These are phyloP conservation scores for Fusarium hainanense DNA, from an alignment of 2,329 filamentous ascomycete genomes.

Conservation along the genomic window DNA sequence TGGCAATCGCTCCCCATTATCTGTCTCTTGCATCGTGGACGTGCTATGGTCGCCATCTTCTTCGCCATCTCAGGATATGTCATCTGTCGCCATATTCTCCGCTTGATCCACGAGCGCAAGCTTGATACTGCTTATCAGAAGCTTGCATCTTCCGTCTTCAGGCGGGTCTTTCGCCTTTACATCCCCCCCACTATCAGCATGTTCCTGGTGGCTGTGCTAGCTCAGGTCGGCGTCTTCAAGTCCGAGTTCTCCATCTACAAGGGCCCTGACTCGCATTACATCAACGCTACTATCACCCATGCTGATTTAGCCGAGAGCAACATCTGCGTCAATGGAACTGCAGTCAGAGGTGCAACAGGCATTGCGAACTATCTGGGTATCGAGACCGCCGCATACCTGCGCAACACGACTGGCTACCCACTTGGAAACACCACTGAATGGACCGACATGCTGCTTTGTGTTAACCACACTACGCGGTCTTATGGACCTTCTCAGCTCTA, in stretches of 20 bases:
- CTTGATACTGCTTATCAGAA: conserved; percentile 51
- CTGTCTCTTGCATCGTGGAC: conserved; percentile 54
- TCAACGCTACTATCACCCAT: conserved; percentile 53
- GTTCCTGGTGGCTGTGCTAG: conserved; percentile 53
- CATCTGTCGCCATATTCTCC: conserved; percentile 53
- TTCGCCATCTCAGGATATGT: conserved; percentile 59
- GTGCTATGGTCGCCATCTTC: conserved; percentile 57
- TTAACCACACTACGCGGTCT: conserved; percentile 47
- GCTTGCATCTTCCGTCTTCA: conserved; percentile 53
- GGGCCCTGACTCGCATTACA: conserved; percentile 53
- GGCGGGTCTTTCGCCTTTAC: conserved; percentile 55
- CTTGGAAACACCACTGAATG: conserved; percentile 42
- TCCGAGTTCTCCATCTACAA: conserved; percentile 52
- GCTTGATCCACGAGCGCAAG: conserved; percentile 52
- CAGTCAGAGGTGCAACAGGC: conserved; percentile 44
- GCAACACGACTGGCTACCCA: conserved; percentile 40
- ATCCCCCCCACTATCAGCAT: conserved; percentile 56
- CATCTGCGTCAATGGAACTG: conserved; percentile 47
- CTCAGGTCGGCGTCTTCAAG: conserved; percentile 52
- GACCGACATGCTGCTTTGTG: conserved; percentile 48
- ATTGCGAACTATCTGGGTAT: conserved; percentile 48
- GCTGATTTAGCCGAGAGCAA: conserved; percentile 30
- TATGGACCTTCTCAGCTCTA: conserved; percentile 49
- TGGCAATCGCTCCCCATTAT: conserved; percentile 54
- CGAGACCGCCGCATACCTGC: conserved; percentile 45